Conservation (phyloP, 1,139 yeast species). For the Candida pseudocylindracea region DNA sequence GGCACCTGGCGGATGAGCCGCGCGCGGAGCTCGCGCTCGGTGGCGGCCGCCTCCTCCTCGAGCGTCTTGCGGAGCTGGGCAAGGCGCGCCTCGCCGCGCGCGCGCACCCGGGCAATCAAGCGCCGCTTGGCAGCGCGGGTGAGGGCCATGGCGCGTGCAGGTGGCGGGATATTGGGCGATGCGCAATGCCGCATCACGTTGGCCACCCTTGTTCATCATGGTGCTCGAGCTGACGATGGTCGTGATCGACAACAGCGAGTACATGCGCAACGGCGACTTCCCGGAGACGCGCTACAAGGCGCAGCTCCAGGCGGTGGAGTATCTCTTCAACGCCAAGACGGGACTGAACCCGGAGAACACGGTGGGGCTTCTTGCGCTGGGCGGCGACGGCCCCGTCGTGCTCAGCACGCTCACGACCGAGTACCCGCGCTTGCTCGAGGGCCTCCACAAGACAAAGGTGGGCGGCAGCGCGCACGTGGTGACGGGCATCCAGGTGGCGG, state of each 20-base stretch:
- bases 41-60: slow-evolving; percentile 27
- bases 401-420: slow-evolving; percentile 75
- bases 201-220: slow-evolving; percentile 18
- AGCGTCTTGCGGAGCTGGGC: slow-evolving; percentile 48
- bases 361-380: slow-evolving; percentile 76
- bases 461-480: slow-evolving; percentile 48
- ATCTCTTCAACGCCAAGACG: slow-evolving; percentile 69
- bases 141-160: background rate
- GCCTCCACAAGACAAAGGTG: slow-evolving; percentile 65
- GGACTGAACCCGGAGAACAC: slow-evolving; percentile 86
- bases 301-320: slow-evolving; percentile 80
- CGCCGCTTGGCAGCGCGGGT: background rate
- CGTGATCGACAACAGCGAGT: slow-evolving; percentile 89
- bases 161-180: background rate
- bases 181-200: slow-evolving; percentile 1
- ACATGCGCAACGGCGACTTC: slow-evolving; percentile 88
- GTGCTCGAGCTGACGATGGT: slow-evolving; percentile 94
- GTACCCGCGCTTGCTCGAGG: slow-evolving; percentile 73
- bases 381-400: slow-evolving; percentile 72
- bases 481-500: slow-evolving; percentile 91
- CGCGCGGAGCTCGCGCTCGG: too few species aligned
- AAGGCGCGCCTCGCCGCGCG: background rate
- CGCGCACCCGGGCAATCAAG: background rate
- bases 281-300: slow-evolving; percentile 82
- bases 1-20: too few species aligned